phyloP scores from a whole-genome alignment of 805 yeast species.

The Sugiyamaella smithiae region DNA sequence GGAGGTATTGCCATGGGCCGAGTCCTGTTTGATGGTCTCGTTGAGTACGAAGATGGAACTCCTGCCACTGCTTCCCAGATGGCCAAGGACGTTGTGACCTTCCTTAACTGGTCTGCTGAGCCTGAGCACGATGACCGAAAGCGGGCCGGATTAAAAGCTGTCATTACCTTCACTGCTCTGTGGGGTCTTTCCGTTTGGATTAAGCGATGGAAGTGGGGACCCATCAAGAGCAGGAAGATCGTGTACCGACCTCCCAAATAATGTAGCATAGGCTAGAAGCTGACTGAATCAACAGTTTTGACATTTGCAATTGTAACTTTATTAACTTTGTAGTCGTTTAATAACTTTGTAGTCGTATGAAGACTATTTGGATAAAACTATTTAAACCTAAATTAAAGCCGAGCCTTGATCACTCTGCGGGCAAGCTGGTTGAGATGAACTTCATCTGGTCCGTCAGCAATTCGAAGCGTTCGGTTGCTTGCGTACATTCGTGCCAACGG shows the following conservation, averaged over 20 bases:
- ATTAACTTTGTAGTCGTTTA: neutral
- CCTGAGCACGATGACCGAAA: conserved; percentile 99
- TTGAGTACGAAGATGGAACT: conserved; percentile 98
- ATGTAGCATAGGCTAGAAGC: conserved; percentile 5
- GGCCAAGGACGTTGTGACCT: conserved; percentile 97
- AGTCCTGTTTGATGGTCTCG: conserved; percentile 94
- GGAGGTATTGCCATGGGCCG: conserved; percentile 99
- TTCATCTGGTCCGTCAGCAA: conserved; percentile 72
- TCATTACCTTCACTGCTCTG: conserved; percentile 72
- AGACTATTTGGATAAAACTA: neutral
- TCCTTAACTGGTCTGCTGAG: conserved; percentile 97
- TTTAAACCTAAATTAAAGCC: neutral
- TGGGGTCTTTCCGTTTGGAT: conserved; percentile 84
- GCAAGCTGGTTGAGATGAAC: conserved; percentile 60
- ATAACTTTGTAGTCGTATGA: no score
- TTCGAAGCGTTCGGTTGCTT: conserved; percentile 51
- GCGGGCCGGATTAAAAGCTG: conserved; percentile 91
- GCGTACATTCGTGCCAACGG: conserved; percentile 55
- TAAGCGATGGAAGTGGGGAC: conserved; percentile 97
- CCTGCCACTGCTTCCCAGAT: conserved; percentile 97
- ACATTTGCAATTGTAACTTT: neutral
- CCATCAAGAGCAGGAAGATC: conserved; percentile 91
- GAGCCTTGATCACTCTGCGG: conserved; percentile 30
- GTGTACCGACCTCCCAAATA: conserved; percentile 90
- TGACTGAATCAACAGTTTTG: neutral